Percentiles rank a stretch among this genome's conserved stretches.
Evolutionary conservation across 2,329 filamentous ascomycete genomes (phyloP).

Genomic region (Trichoderma cornu-damae): DNA sequence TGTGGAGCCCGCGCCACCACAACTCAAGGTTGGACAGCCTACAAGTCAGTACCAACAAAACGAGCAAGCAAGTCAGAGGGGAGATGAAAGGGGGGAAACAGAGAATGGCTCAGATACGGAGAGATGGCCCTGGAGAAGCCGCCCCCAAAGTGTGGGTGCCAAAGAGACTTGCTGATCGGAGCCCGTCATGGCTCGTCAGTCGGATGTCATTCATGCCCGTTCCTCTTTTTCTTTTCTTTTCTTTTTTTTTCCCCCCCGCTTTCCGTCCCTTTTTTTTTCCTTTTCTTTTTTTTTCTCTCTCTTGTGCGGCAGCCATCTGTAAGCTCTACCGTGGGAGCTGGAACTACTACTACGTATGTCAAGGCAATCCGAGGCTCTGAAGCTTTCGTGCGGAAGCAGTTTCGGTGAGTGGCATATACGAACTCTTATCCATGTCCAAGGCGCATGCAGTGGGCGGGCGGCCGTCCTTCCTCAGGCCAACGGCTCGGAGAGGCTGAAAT

Average conservation of each 20-base stretch:
- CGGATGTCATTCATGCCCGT: conserved; percentile 13
- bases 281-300: too few species aligned
- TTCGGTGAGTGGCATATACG: too few species aligned
- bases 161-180: conserved; percentile 8
- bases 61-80: too few species aligned
- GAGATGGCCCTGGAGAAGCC: neutral
- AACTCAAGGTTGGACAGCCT: too few species aligned
- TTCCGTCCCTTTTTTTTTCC: too few species aligned
- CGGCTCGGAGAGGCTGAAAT: neutral
- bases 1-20: too few species aligned
- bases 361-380: neutral
- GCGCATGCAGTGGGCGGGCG: neutral
- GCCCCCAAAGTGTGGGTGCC: neutral
- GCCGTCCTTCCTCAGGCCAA: neutral
- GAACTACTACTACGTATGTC: too few species aligned
- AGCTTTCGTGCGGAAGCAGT: too few species aligned
- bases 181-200: conserved; percentile 16
- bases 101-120: neutral
- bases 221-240: neutral
- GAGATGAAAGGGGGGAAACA: neutral
- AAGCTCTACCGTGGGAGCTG: too few species aligned
- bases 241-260: too few species aligned
- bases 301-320: neutral
- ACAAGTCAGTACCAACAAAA: too few species aligned
- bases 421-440: neutral